A percentile compares a stretch with the other conserved stretches of the same genome.
Evolutionary conservation across 495 filamentous ascomycete species (phyloP).

Genomic region (Cenococcum geophilum): DNA sequence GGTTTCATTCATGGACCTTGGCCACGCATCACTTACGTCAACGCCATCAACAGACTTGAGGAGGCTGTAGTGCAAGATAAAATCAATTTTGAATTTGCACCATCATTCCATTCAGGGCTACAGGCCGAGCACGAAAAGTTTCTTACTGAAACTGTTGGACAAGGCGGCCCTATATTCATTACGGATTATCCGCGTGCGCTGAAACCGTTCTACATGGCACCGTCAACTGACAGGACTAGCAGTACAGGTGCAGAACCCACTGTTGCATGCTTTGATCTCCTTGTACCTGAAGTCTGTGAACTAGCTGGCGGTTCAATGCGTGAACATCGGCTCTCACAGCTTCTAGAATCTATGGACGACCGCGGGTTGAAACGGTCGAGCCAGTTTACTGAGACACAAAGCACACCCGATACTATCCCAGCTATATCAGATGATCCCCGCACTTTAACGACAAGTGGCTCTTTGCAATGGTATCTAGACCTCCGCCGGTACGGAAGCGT

Average conservation of each 20-base stretch:
- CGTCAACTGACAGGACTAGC: constrained; percentile 38
- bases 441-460: constrained; percentile 14
- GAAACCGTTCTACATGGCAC: constrained; percentile 96
- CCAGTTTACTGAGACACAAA: no score
- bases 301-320: constrained; percentile 89
- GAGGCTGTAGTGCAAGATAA: constrained; percentile 47
- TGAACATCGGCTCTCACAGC: constrained; percentile 69
- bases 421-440: not conserved
- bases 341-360: constrained; percentile 67
- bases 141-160: constrained; percentile 65
- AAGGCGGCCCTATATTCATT: constrained; percentile 75
- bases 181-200: constrained; percentile 80
- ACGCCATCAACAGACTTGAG: constrained; percentile 65
- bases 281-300: constrained; percentile 84
- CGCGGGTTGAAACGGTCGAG: constrained; percentile 46
- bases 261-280: constrained; percentile 91
- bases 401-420: no score
- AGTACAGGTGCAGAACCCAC: constrained; percentile 43
- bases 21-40: constrained; percentile 79
- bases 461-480: constrained; percentile 88
- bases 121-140: constrained; percentile 91
- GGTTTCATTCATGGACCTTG: constrained; percentile 58
- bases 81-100: constrained; percentile 56
- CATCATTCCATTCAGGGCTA: constrained; percentile 66
- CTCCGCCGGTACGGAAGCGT: constrained; percentile 87